Evolutionary conservation across 306 rosid genomes (phyloP).

Genomic region (Castanea mollissima): DNA sequence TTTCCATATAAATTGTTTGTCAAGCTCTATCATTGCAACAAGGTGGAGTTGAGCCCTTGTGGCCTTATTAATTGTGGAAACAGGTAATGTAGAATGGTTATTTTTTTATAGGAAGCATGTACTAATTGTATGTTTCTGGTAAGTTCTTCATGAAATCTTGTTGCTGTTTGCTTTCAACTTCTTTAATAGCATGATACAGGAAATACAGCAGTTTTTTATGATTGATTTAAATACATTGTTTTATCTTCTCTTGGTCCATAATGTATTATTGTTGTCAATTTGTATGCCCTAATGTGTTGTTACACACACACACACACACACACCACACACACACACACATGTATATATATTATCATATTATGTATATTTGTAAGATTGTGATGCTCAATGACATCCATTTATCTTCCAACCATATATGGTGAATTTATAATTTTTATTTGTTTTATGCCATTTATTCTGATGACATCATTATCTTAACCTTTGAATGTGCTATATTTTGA

Average conservation of each 20-base stretch:
- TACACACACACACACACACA: background rate
- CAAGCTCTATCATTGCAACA: constrained; percentile 75
- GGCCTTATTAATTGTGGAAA: constrained; percentile 92
- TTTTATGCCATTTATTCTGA: too few relatives aligned
- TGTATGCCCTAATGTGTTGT: background rate
- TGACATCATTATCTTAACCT: background rate
- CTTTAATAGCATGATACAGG: constrained; percentile 6
- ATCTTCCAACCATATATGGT: background rate
- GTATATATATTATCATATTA: too few relatives aligned
- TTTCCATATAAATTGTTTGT: constrained; percentile 77
- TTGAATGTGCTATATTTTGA: background rate
- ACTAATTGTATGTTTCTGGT: constrained; percentile 2
- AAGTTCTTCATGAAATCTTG: constrained; percentile 3
- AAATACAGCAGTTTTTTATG: background rate
- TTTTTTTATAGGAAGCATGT: constrained; percentile 1
- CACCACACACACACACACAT: background rate
- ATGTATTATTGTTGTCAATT: background rate
- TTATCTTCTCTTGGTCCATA: background rate
- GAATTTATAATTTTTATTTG: background rate
- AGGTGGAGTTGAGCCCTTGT: constrained; percentile 65
- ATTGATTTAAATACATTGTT: background rate
- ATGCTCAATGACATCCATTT: too few relatives aligned
- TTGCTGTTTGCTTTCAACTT: background rate
- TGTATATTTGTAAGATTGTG: too few relatives aligned
- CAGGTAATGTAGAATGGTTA: constrained; percentile 53